Conservation (phyloP, 140 eudicot genomes). For the Anethum foeniculum region DNA sequence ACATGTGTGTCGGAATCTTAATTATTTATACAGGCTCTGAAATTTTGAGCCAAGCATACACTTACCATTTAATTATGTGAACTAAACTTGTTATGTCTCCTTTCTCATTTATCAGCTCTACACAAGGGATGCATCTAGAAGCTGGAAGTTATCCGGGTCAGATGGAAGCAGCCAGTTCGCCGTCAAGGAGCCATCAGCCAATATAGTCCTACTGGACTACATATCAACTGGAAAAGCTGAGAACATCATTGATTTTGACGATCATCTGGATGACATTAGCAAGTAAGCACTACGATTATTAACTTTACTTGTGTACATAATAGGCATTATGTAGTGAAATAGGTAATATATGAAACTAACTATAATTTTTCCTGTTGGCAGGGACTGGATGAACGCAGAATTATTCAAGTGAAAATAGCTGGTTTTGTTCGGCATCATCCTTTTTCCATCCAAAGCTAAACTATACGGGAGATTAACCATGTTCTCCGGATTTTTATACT, state of each 20-base stretch:
- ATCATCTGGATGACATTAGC: slow-evolving; percentile 94
- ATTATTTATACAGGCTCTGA: neutral
- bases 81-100: neutral
- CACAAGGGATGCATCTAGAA: slow-evolving; percentile 61
- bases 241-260: slow-evolving; percentile 76
- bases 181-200: slow-evolving; percentile 82
- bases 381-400: slow-evolving; percentile 82
- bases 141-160: slow-evolving; percentile 71
- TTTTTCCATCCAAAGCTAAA: slow-evolving; percentile 1
- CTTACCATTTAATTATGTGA: neutral
- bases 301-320: neutral
- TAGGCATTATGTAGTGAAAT: neutral
- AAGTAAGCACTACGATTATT: slow-evolving; percentile 36
- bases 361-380: slow-evolving; percentile 21
- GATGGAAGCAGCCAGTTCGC: slow-evolving; percentile 43
- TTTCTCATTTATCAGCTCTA: slow-evolving; percentile 42
- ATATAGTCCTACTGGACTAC: slow-evolving; percentile 55
- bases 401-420: slow-evolving; percentile 53
- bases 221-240: slow-evolving; percentile 66
- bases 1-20: neutral
- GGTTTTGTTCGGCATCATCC: neutral
- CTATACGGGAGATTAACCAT: neutral
- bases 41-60: neutral
- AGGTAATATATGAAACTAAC: neutral
- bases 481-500: neutral